phyloP scores from a whole-genome alignment of 176 grass and related monocot species.

The Oryza longistaminata region DNA sequence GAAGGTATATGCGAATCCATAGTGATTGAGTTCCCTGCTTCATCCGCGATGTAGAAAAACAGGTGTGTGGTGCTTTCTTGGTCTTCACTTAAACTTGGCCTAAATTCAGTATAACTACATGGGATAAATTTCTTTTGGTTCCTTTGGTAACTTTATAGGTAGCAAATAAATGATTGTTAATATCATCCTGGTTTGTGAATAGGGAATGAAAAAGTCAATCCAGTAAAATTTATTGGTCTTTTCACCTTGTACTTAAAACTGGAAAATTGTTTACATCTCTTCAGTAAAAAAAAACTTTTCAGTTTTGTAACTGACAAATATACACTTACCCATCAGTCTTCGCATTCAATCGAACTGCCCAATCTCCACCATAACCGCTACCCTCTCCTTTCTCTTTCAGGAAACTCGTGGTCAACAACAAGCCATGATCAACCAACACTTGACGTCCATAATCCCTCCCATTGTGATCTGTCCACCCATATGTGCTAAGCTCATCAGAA shows the following conservation, averaged over 20 bases:
- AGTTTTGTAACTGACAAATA: conserved; percentile 24
- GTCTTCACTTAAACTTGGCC: conserved; percentile 61
- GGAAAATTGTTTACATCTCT: neutral
- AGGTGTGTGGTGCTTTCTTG: conserved; percentile 65
- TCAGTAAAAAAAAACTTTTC: neutral
- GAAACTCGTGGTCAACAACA: conserved; percentile 77
- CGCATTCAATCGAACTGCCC: conserved; percentile 73
- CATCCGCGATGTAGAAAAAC: conserved; percentile 92
- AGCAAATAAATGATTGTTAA: neutral
- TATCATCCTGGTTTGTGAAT: neutral
- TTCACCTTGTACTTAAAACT: neutral
- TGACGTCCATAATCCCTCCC: conserved; percentile 88
- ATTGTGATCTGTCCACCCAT: conserved; percentile 88
- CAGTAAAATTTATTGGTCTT: conserved; percentile 6
- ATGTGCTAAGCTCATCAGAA: conserved; percentile 86
- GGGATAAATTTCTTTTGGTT: conserved; percentile 31
- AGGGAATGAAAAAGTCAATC: conserved; percentile 21
- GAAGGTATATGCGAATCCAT: conserved; percentile 52
- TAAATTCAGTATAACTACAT: conserved; percentile 31
- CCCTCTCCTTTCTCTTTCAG: conserved; percentile 83
- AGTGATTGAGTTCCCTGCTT: conserved; percentile 69
- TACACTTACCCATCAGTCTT: conserved; percentile 54
- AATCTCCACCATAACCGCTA: conserved; percentile 90
- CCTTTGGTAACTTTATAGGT: conserved; percentile 22
- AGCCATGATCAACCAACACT: conserved; percentile 70